Evolutionary conservation across 805 yeast species (phyloP), one percentile per base, ranked within the genome.

Genomic region (Ogataea neopini): DNA sequence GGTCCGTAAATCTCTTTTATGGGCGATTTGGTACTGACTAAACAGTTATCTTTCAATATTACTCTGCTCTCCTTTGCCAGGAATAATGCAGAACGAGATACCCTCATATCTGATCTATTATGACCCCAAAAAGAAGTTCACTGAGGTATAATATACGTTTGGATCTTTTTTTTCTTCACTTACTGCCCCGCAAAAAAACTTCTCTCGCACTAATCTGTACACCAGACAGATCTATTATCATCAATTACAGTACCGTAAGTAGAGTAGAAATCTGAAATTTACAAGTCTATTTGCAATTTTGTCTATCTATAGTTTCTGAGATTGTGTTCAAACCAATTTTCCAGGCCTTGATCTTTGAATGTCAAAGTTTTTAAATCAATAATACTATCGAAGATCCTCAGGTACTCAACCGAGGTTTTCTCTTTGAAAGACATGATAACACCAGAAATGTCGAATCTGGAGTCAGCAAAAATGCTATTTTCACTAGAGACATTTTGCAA

Each of bases 321-420:
- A 17, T 56, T 55, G 15, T 50, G 36, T 5, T 48, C 52, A 33
- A 61, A 59, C 65, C 66, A 63, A n/a, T 44, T 43, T 9, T 60
- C 56, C 19, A 61, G 44, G 2, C 61, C 60, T 38, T 50, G 47
- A 28, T 52, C 58, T 30, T 59, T 56, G 25, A 51, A 45, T 14
- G 47, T 44, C 23, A 55, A 42, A 6, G 44, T 46, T 10, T 36
- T 38, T 25, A 58, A 36, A 35, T 58, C 53, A n/a, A 57, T 38
- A 15, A 60, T 51, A 15, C 50, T 46, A 44, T 54, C 52, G 44
- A 56, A 56, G 3, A 56, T 26, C 37, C 52, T 58, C 28, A 56
- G 33, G 28, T 59, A 60, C 30, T 45, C 40, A 19, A 61, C 45
- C 11, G 44, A 50, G 2, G 54, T 55, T 3, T 40, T 46, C 36